A percentile compares a stretch with the other conserved stretches of the same genome.
These are phyloP conservation scores for Gaertneriomyces semiglobifer DNA, from an alignment of 192 early-diverging fungal species.

Conservation along the genomic window DNA sequence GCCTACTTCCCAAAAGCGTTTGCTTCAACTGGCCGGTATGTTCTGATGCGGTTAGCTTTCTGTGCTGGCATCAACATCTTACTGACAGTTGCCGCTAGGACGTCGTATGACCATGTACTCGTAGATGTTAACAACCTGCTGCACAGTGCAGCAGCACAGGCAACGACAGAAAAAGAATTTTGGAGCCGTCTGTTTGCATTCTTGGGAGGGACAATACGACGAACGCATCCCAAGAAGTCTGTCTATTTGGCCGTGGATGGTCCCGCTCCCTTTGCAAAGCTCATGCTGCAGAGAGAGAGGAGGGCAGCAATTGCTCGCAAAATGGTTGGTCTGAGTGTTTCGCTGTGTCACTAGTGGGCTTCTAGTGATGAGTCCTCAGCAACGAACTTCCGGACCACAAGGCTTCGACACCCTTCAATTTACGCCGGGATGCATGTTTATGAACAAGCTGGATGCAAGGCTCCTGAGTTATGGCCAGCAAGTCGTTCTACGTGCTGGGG, in stretches of 20 bases:
- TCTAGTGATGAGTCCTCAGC: background rate
- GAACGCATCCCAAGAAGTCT: background rate
- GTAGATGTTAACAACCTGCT: conserved; percentile 12
- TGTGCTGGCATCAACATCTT: background rate
- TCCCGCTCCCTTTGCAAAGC: conserved; percentile 5
- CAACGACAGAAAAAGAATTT: background rate
- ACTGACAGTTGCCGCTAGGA: background rate
- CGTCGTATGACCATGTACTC: conserved; percentile 8
- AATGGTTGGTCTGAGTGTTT: no score
- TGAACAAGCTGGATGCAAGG: background rate
- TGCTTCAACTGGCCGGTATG: background rate
- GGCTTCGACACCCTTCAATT: conserved; percentile 3
- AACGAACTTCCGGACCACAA: background rate
- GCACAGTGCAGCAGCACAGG: background rate
- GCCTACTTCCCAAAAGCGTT: background rate
- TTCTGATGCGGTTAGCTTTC: background rate
- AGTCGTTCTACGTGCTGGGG: no score
- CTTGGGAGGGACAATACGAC: background rate
- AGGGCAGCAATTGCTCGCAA: background rate
- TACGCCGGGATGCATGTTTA: conserved; percentile 12
- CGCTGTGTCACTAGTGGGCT: no score
- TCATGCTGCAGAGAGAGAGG: conserved; percentile 3
- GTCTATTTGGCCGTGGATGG: conserved; percentile 10
- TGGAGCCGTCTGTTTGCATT: background rate
- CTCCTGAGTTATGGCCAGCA: no score